Evolutionary conservation across 2,329 filamentous ascomycete species (phyloP).

Genomic region (Nigrospora osmanthi): DNA sequence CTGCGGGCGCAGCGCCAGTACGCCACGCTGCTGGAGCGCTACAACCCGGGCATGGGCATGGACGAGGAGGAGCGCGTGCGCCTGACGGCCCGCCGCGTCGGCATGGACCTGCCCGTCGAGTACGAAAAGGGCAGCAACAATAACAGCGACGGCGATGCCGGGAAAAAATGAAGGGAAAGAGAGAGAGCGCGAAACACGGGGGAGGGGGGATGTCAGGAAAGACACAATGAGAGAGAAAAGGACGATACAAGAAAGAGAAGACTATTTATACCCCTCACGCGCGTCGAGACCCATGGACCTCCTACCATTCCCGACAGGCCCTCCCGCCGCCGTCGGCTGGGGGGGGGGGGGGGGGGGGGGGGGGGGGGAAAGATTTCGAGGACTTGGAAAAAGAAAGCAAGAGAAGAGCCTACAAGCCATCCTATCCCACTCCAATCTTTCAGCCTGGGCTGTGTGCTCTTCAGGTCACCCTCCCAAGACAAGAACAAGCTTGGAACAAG

Average conservation of each 20-base stretch:
- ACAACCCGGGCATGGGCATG: slow-evolving; percentile 90
- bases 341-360: too few relatives aligned
- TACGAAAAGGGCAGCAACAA: slow-evolving; percentile 16
- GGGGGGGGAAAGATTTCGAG: too few relatives aligned
- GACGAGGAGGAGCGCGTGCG: slow-evolving; percentile 76
- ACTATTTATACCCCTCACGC: too few relatives aligned
- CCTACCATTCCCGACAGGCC: too few relatives aligned
- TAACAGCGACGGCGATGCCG: not conserved
- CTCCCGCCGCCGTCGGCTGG: too few relatives aligned
- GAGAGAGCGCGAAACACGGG: not conserved
- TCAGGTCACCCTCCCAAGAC: too few relatives aligned
- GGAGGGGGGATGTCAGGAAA: not conserved
- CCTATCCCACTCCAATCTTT: too few relatives aligned
- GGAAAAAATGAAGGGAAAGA: not conserved
- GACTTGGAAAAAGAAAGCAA: too few relatives aligned
- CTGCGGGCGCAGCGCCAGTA: slow-evolving; percentile 81
- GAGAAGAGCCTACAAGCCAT: too few relatives aligned
- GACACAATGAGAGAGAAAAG: not conserved
- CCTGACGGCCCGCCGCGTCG: slow-evolving; percentile 78
- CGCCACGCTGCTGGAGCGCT: slow-evolving; percentile 73
- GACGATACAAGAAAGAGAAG: not conserved
- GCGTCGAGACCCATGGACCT: too few relatives aligned
- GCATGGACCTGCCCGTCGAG: slow-evolving; percentile 77
- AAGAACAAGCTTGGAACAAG: too few relatives aligned
- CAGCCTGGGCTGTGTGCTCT: too few relatives aligned